Evolutionary conservation across 208 protist species (phyloP).

Genomic region (Wallacemonas collosoma): DNA sequence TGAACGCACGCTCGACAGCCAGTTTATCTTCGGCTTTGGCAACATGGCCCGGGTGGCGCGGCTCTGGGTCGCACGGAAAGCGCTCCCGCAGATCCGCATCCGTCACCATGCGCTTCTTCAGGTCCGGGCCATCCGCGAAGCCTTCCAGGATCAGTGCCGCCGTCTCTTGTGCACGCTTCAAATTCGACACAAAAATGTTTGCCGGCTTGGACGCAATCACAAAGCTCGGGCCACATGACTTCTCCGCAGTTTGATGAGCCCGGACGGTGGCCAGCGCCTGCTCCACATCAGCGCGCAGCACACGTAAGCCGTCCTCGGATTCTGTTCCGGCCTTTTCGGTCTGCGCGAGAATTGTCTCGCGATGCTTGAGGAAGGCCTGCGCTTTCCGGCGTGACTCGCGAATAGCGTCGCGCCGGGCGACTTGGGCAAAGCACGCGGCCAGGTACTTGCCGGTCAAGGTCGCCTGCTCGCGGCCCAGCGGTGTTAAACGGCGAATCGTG

Average conservation of each 20-base stretch:
- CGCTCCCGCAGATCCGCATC: conserved; percentile 57
- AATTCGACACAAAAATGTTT: conserved; percentile 55
- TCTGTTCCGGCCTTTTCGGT: conserved; percentile 15
- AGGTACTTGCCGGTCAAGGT: conserved; percentile 59
- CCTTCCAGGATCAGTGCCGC: conserved; percentile 48
- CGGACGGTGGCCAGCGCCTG: conserved; percentile 15
- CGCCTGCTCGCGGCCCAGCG: conserved; percentile 65
- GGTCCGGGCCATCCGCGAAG: conserved; percentile 23
- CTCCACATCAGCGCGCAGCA: conserved; percentile 17
- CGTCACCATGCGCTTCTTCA: conserved; percentile 24
- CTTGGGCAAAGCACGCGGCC: conserved; percentile 29
- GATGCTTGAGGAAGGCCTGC: not conserved
- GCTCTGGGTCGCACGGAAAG: conserved; percentile 65
- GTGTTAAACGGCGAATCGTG: conserved; percentile 41
- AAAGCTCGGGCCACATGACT: conserved; percentile 22
- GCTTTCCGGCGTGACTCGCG: not conserved
- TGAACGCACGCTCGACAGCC: conserved; percentile 50
- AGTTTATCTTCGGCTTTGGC: conserved; percentile 44
- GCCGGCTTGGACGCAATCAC: conserved; percentile 31
- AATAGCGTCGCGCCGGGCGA: not conserved
- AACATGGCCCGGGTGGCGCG: conserved; percentile 10
- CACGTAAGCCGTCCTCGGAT: conserved; percentile 12
- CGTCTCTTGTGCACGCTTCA: conserved; percentile 71
- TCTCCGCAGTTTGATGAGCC: conserved; percentile 16
- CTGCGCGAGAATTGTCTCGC: conserved; percentile 1